Conservation (phyloP, 1,284 basidiomycete genomes). For the Sporisorium exsertum region DNA sequence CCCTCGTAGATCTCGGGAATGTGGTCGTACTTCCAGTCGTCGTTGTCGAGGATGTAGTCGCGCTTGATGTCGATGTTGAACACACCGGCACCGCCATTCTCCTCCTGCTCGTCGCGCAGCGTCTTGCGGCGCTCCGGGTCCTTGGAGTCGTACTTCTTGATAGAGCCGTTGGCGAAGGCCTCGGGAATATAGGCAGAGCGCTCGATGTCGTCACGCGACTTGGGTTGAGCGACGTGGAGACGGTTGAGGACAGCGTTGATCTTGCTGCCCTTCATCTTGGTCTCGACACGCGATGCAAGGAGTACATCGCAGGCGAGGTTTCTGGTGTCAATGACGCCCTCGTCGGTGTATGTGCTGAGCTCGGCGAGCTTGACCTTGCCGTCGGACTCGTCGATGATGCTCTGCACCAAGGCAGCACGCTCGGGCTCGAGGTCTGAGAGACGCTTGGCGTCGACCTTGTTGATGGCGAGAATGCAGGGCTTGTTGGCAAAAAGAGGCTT, state of each 20-base stretch:
- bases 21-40: constrained; percentile 94
- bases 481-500: constrained; percentile 69
- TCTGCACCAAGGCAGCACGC: constrained; percentile 59
- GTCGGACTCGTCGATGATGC: constrained; percentile 60
- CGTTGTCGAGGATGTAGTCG: constrained; percentile 88
- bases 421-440: constrained; percentile 62
- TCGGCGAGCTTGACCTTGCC: constrained; percentile 63
- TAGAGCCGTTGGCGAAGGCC: constrained; percentile 48
- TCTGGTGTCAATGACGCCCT: constrained; percentile 67
- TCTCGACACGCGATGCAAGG: constrained; percentile 64
- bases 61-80: constrained; percentile 72
- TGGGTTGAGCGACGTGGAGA: constrained; percentile 66
- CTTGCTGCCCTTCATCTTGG: constrained; percentile 66
- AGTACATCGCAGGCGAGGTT: constrained; percentile 67
- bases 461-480: constrained; percentile 67
- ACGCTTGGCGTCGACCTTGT: constrained; percentile 65
- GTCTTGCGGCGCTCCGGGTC: constrained; percentile 62
- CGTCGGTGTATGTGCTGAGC: constrained; percentile 68
- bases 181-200: constrained; percentile 63
- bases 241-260: constrained; percentile 66
- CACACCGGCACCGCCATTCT: constrained; percentile 67
- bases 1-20: constrained; percentile 97
- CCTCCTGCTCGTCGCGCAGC: constrained; percentile 68
- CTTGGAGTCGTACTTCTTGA: constrained; percentile 63
- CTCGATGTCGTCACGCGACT: constrained; percentile 63